phyloP scores from a whole-genome alignment of 345 rosid genomes.

The Capsella bursapastoris region DNA sequence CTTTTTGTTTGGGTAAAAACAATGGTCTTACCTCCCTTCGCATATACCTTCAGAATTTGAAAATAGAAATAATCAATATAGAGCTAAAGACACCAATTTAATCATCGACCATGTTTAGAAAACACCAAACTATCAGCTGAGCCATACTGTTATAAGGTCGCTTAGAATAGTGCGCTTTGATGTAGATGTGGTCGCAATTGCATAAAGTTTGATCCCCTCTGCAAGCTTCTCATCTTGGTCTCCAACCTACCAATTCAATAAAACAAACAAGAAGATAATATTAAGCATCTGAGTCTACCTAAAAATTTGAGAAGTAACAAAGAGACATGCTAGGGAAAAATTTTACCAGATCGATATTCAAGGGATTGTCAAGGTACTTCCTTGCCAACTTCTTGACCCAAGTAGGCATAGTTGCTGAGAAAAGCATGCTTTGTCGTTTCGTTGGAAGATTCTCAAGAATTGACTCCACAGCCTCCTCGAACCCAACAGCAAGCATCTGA shows the following conservation, averaged over 20 bases:
- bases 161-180: constrained; percentile 85
- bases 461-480: constrained; percentile 90
- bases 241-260: constrained; percentile 67
- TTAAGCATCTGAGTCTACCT: constrained; percentile 17
- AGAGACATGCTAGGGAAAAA: neutral
- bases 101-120: constrained; percentile 17
- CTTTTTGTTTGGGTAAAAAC: constrained; percentile 95
- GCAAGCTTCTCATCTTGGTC: constrained; percentile 95
- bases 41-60: constrained; percentile 68
- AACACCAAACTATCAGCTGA: constrained; percentile 17
- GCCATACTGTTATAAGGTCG: constrained; percentile 83
- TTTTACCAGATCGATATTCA: constrained; percentile 87
- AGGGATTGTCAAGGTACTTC: constrained; percentile 85
- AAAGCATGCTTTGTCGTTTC: constrained; percentile 94
- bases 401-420: constrained; percentile 99
- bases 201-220: constrained; percentile 90
- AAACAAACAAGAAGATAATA: constrained; percentile 18
- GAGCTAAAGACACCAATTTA: neutral
- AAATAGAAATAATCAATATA: neutral
- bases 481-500: constrained; percentile 99
- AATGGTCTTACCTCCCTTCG: constrained; percentile 96
- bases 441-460: constrained; percentile 87
- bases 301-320: neutral
- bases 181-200: constrained; percentile 73
- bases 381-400: constrained; percentile 96